These are phyloP conservation scores for Geotrichum phurueaensis DNA, from an alignment of 1,139 yeast genomes.

Conservation along the genomic window DNA sequence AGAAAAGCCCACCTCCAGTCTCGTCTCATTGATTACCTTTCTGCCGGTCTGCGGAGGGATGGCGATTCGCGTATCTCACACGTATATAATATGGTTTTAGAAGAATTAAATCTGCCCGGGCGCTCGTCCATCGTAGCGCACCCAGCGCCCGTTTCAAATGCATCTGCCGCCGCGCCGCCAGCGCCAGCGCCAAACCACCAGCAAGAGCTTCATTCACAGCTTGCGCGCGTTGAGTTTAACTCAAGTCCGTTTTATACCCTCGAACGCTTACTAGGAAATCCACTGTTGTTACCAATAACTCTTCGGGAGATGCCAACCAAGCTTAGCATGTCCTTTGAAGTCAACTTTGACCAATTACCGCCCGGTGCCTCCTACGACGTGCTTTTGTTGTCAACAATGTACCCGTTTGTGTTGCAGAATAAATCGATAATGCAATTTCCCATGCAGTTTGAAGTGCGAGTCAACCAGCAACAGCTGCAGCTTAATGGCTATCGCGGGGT, in stretches of 20 bases:
- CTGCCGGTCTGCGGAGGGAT: slow-evolving; percentile 12
- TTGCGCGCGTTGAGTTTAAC: slow-evolving; percentile 22
- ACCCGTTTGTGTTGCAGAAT: not conserved
- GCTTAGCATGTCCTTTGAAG: slow-evolving; percentile 15
- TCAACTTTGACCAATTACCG: not conserved
- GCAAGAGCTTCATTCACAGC: not conserved
- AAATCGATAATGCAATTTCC: slow-evolving; percentile 27
- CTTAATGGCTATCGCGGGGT: slow-evolving; percentile 34
- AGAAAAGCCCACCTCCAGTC: slow-evolving; percentile 31
- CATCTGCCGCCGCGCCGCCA: not conserved
- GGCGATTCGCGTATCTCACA: slow-evolving; percentile 1
- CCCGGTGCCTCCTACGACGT: slow-evolving; percentile 11
- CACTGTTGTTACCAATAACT: slow-evolving; percentile 25
- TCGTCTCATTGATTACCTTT: slow-evolving; percentile 25
- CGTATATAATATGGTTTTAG: slow-evolving; percentile 5
- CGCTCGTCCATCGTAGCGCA: not conserved
- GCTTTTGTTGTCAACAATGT: slow-evolving; percentile 23
- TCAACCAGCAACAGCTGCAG: slow-evolving; percentile 24
- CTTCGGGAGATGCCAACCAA: slow-evolving; percentile 20
- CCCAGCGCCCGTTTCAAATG: not conserved
- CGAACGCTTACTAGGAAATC: slow-evolving; percentile 22
- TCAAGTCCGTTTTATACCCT: slow-evolving; percentile 32
- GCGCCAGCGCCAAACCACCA: not conserved
- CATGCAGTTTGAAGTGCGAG: slow-evolving; percentile 24
- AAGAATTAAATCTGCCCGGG: slow-evolving; percentile 5